Evolutionary conservation across 495 filamentous ascomycete genomes (phyloP).

Genomic region (Cercophora samala): DNA sequence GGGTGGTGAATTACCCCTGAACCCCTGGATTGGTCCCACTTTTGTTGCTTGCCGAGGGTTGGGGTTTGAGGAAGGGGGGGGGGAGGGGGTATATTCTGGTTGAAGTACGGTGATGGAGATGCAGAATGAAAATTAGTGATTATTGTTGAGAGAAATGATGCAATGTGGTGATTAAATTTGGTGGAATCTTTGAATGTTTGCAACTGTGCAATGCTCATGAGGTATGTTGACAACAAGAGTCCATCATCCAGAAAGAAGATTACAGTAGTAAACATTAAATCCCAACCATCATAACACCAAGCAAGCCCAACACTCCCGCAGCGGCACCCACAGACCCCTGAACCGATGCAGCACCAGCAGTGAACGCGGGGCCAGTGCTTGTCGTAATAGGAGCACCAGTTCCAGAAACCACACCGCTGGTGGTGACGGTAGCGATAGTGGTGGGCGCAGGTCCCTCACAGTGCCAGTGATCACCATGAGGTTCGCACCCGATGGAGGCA

Average conservation of each 20-base stretch:
- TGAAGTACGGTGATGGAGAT: too few species aligned
- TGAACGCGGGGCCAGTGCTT: not conserved
- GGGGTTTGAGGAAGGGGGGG: too few species aligned
- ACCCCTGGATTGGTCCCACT: too few species aligned
- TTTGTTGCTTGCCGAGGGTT: too few species aligned
- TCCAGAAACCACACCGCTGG: not conserved
- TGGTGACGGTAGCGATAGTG: not conserved
- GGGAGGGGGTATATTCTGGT: too few species aligned
- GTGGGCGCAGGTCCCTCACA: not conserved
- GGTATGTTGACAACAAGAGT: too few species aligned
- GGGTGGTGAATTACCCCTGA: not conserved
- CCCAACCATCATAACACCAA: not conserved
- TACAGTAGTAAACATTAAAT: not conserved
- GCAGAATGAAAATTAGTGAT: too few species aligned
- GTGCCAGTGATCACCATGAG: slow-evolving; percentile 4
- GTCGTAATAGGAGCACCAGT: not conserved
- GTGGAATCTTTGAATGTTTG: too few species aligned
- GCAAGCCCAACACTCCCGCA: not conserved
- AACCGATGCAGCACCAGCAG: not conserved
- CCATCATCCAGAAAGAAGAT: too few species aligned
- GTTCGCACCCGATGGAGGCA: slow-evolving; percentile 1
- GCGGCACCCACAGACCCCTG: not conserved
- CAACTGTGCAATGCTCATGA: too few species aligned
- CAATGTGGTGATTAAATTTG: too few species aligned
- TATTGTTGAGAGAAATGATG: too few species aligned